A percentile compares a stretch with the other conserved stretches of the same genome.
Evolutionary conservation across 2,329 filamentous ascomycete species (phyloP).

Genomic region (Hypoxylon sp.): DNA sequence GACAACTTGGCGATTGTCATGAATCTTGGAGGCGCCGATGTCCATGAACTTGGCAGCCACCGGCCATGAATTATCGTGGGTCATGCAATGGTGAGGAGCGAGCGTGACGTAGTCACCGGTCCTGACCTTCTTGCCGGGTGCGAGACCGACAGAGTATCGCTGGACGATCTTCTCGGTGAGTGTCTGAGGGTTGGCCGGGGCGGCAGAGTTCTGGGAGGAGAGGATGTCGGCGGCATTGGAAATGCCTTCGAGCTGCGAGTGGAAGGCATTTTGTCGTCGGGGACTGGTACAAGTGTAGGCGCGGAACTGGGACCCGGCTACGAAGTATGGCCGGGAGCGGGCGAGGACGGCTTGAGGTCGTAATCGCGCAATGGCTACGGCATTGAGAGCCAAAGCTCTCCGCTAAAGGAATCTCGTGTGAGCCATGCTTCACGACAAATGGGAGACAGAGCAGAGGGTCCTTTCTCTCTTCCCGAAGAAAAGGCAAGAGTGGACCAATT

Average conservation of each 20-base stretch:
- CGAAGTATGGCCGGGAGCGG: not conserved
- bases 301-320: not conserved
- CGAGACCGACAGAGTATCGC: slow-evolving; percentile 76
- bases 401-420: not conserved
- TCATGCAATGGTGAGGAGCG: slow-evolving; percentile 78
- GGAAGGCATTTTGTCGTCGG: slow-evolving; percentile 13
- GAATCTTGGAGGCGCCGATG: slow-evolving; percentile 78
- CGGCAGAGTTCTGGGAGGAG: slow-evolving; percentile 4
- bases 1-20: slow-evolving; percentile 77
- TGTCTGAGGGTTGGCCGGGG: slow-evolving; percentile 68
- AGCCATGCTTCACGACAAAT: not conserved
- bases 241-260: slow-evolving; percentile 15
- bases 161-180: slow-evolving; percentile 95
- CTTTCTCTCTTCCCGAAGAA: not conserved
- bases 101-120: slow-evolving; percentile 86
- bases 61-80: slow-evolving; percentile 75
- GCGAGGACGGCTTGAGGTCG: not conserved
- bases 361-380: not conserved
- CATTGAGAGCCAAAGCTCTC: not conserved
- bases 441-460: not conserved
- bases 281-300: slow-evolving; percentile 1
- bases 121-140: slow-evolving; percentile 76
- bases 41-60: slow-evolving; percentile 81
- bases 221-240: slow-evolving; percentile 11
- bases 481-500: not conserved